Percentiles rank a stretch among this genome's conserved stretches.
These are phyloP conservation scores for Leptosphaerulina australis DNA, from an alignment of 2,329 filamentous ascomycete genomes.

Conservation along the genomic window DNA sequence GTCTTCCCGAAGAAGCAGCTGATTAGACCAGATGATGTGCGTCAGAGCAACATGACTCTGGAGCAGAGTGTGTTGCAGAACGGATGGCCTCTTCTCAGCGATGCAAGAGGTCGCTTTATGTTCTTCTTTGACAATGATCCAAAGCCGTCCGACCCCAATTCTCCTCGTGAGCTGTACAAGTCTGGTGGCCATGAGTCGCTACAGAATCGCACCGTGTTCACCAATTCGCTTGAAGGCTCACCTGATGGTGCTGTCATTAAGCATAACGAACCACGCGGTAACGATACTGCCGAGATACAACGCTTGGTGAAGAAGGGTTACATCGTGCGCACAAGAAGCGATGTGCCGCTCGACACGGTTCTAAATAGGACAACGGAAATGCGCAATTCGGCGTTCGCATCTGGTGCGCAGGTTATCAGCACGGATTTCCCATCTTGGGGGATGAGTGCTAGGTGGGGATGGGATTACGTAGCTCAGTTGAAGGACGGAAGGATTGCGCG, in stretches of 20 bases:
- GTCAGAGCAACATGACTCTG: conserved; percentile 50
- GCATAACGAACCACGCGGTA: conserved; percentile 52
- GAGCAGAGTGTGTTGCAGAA: conserved; percentile 54
- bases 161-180: conserved; percentile 50
- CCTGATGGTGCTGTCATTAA: conserved; percentile 59
- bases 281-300: conserved; percentile 51
- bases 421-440: conserved; percentile 58
- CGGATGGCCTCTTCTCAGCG: conserved; percentile 58
- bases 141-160: conserved; percentile 35
- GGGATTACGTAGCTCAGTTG: conserved; percentile 54
- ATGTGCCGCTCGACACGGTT: conserved; percentile 55
- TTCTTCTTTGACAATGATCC: conserved; percentile 61
- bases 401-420: conserved; percentile 58
- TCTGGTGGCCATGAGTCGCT: conserved; percentile 42
- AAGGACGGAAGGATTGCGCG: conserved; percentile 39
- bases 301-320: conserved; percentile 55
- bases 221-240: conserved; percentile 55
- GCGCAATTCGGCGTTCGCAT: conserved; percentile 53
- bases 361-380: conserved; percentile 51
- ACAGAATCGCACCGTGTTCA: conserved; percentile 57
- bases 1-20: conserved; percentile 52
- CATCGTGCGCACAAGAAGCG: conserved; percentile 57
- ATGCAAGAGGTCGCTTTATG: conserved; percentile 54
- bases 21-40: conserved; percentile 57
- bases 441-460: conserved; percentile 55